Evolutionary conservation across 108 stramenopile species (phyloP), one percentile per base, ranked within the genome.

Genomic region (Cyclostephanos invisitatus): DNA sequence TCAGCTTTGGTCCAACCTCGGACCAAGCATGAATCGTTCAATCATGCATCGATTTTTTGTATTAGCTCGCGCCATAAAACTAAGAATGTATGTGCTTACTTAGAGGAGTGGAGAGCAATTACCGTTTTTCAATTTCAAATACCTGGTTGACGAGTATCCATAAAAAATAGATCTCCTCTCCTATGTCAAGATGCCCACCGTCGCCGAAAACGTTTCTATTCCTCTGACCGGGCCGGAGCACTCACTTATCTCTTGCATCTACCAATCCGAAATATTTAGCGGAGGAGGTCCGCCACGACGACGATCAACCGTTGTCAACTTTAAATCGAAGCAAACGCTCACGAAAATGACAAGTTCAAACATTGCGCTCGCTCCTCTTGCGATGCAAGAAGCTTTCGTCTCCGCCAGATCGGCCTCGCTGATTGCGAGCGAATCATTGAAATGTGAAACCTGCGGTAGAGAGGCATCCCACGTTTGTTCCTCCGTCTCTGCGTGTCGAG

Each of bases 401-500:
- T 37, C 60, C 11, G 11, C 36, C 32, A 61, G 37, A 21, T 37
- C 60, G 17, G 28, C 60, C 44, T 36, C 37, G 18, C 60, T 61
- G 38, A 20, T 40, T 0, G 36, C 28, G 18, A 38, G 60, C 36
- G 60, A 37, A 21, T 42, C 37, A 8, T 61, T 61, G 60, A 42
- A 61, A 36, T 61, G 60, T 11, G 12, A 0, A 5, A 61, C 28
- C 60, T 61, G 60, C 60, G 60, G 40, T 9, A 21, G n/a, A 4
- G 36, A 61, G 35, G 60, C 60, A n/a, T 61, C 36, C 32, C 12
- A 61, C 17, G 40, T 61, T 37, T 61, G 60, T 20, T 61, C 60
- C n/a, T 61, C 60, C n/a, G 20, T 61, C 36, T 2, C 35, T 5
- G 38, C n/a, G 60, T 61, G 20, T n/a, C 60, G 60, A 61, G 60